phyloP scores from a whole-genome alignment of 2,329 filamentous ascomycete genomes.

The Aotearoamyces nothofagi region DNA sequence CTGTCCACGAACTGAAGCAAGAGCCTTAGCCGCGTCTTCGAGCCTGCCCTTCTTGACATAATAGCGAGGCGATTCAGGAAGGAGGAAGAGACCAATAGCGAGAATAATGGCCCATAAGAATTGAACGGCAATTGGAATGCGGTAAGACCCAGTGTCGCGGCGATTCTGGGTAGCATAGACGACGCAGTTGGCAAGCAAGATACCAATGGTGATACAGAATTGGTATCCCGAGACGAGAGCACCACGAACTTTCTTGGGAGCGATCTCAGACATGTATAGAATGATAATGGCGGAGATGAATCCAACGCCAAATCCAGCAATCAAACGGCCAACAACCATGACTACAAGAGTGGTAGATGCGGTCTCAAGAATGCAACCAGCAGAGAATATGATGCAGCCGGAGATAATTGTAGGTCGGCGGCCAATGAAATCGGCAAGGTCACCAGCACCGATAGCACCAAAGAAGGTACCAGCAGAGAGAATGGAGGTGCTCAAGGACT shows the following conservation, averaged over 20 bases:
- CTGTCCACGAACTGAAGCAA: constrained; percentile 26
- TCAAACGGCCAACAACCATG: constrained; percentile 49
- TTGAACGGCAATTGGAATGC: constrained; percentile 42
- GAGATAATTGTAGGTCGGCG: constrained; percentile 54
- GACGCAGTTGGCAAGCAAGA: constrained; percentile 40
- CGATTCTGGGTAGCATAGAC: constrained; percentile 43
- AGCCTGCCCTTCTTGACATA: constrained; percentile 30
- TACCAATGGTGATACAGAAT: constrained; percentile 54
- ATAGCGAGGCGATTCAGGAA: constrained; percentile 39
- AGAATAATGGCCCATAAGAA: constrained; percentile 39
- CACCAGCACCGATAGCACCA: constrained; percentile 58
- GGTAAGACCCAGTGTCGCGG: constrained; percentile 37
- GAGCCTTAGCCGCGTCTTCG: constrained; percentile 33
- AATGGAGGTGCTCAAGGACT: constrained; percentile 51
- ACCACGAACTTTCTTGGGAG: constrained; percentile 48
- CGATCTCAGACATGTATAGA: constrained; percentile 55
- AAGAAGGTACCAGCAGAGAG: constrained; percentile 67
- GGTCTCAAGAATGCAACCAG: constrained; percentile 54
- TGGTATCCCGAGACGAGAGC: constrained; percentile 50
- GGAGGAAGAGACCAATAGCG: constrained; percentile 31
- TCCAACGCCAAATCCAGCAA: constrained; percentile 53
- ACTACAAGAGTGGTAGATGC: constrained; percentile 40
- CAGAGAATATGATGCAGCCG: constrained; percentile 54
- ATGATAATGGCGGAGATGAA: constrained; percentile 47
- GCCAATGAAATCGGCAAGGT: constrained; percentile 57